These are phyloP conservation scores for Termitomyces sp. DNA, from an alignment of 768 basidiomycete species.

Conservation along the genomic window DNA sequence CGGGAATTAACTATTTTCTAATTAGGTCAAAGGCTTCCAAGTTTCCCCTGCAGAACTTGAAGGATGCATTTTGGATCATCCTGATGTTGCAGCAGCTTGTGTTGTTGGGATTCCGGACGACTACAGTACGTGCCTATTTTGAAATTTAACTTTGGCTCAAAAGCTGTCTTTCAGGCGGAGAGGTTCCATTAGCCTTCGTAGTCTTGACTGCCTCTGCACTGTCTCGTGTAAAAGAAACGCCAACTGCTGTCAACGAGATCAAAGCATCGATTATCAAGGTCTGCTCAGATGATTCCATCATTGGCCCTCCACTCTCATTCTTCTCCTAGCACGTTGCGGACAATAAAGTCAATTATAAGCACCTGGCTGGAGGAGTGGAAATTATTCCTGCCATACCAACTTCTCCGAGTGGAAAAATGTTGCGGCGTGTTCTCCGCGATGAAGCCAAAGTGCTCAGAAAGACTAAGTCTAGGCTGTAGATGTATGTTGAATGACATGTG, in stretches of 20 bases:
- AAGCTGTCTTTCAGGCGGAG: slow-evolving; percentile 39
- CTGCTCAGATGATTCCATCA: neutral
- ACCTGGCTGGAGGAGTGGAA: slow-evolving; percentile 52
- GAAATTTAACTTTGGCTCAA: neutral
- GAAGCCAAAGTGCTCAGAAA: slow-evolving; percentile 27
- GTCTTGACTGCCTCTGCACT: slow-evolving; percentile 42
- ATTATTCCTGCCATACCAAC: slow-evolving; percentile 52
- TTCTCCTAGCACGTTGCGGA: slow-evolving; percentile 43
- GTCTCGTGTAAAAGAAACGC: slow-evolving; percentile 23
- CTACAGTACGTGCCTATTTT: slow-evolving; percentile 36
- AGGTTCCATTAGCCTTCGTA: slow-evolving; percentile 67
- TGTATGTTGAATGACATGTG: neutral
- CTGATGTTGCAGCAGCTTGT: slow-evolving; percentile 55
- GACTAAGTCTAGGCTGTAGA: slow-evolving; percentile 3
- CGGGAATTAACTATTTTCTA: slow-evolving; percentile 20
- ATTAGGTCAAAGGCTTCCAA: slow-evolving; percentile 64
- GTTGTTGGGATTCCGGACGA: slow-evolving; percentile 66
- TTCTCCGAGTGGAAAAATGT: slow-evolving; percentile 57
- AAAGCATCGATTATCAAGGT: slow-evolving; percentile 47
- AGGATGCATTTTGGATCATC: slow-evolving; percentile 55
- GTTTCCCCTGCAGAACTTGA: slow-evolving; percentile 74
- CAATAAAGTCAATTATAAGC: slow-evolving; percentile 54
- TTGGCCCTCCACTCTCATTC: neutral
- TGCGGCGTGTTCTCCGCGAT: slow-evolving; percentile 46
- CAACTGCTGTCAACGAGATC: slow-evolving; percentile 25